A percentile compares a stretch with the other conserved stretches of the same genome.
These are phyloP conservation scores for Fusarium heterosporum DNA, from an alignment of 2,329 filamentous ascomycete genomes.

Conservation along the genomic window DNA sequence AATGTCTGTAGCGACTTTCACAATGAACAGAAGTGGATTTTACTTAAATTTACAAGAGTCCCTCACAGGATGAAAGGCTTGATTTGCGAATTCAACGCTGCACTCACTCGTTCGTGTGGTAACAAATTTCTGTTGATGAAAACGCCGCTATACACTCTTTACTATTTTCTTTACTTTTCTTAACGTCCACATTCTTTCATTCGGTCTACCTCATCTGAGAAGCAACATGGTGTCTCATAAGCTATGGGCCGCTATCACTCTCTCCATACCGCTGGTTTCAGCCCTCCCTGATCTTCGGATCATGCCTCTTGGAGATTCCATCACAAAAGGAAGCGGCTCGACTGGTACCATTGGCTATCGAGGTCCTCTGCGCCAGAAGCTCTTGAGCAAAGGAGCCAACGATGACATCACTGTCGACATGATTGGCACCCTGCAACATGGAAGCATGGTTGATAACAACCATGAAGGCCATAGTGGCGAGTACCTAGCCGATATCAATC, in stretches of 20 bases:
- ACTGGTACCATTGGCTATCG: slow-evolving; percentile 20
- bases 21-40: too few relatives aligned
- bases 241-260: slow-evolving; percentile 1
- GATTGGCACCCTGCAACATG: slow-evolving; percentile 17
- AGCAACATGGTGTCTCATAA: neutral
- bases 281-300: slow-evolving; percentile 26
- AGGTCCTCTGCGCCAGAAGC: slow-evolving; percentile 7
- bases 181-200: too few relatives aligned
- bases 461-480: slow-evolving; percentile 32
- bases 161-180: too few relatives aligned
- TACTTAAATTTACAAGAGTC: too few relatives aligned
- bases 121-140: too few relatives aligned
- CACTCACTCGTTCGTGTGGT: too few relatives aligned
- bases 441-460: slow-evolving; percentile 22
- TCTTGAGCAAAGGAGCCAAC: neutral
- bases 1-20: too few relatives aligned
- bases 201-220: too few relatives aligned
- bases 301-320: slow-evolving; percentile 32
- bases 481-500: slow-evolving; percentile 7
- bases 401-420: slow-evolving; percentile 31
- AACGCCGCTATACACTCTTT: too few relatives aligned
- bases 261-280: slow-evolving; percentile 1
- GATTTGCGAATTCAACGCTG: too few relatives aligned
- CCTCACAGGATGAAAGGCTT: too few relatives aligned
- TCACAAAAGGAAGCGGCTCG: slow-evolving; percentile 34